phyloP scores from a whole-genome alignment of 352 stramenopile genomes.

The Pythium dissimile region DNA sequence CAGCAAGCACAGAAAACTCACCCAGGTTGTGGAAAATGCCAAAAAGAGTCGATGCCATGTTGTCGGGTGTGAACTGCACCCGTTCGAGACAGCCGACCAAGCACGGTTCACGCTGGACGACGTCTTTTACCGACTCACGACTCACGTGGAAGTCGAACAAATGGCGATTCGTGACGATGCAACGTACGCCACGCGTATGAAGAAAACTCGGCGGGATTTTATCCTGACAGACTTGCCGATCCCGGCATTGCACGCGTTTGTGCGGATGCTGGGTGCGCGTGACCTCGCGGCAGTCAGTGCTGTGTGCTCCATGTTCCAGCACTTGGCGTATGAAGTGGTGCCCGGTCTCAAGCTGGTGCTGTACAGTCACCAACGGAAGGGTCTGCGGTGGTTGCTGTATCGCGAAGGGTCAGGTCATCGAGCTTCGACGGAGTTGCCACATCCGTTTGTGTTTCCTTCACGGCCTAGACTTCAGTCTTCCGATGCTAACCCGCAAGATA shows the following conservation, averaged over 20 bases:
- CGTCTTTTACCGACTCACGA: slow-evolving; percentile 65
- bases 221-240: slow-evolving; percentile 67
- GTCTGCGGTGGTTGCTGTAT: slow-evolving; percentile 76
- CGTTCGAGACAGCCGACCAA: slow-evolving; percentile 2
- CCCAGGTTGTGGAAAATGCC: slow-evolving; percentile 28
- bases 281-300: slow-evolving; percentile 55
- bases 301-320: slow-evolving; percentile 73
- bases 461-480: neutral
- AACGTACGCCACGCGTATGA: slow-evolving; percentile 59
- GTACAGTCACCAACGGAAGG: slow-evolving; percentile 70
- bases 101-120: slow-evolving; percentile 47
- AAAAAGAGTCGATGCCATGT: slow-evolving; percentile 56
- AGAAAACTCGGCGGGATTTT: slow-evolving; percentile 24
- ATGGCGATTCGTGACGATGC: slow-evolving; percentile 69
- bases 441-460: slow-evolving; percentile 53
- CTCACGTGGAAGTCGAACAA: slow-evolving; percentile 47
- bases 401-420: slow-evolving; percentile 41
- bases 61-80: slow-evolving; percentile 56
- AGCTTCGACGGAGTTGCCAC: slow-evolving; percentile 12
- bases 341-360: slow-evolving; percentile 68
- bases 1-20: neutral
- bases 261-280: slow-evolving; percentile 57
- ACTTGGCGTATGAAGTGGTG: slow-evolving; percentile 81
- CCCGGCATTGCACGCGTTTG: slow-evolving; percentile 46
- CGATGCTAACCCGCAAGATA: neutral